phyloP scores from a whole-genome alignment of 225 moss, liverwort and hornwort species.

The Sphagnum tenellum region DNA sequence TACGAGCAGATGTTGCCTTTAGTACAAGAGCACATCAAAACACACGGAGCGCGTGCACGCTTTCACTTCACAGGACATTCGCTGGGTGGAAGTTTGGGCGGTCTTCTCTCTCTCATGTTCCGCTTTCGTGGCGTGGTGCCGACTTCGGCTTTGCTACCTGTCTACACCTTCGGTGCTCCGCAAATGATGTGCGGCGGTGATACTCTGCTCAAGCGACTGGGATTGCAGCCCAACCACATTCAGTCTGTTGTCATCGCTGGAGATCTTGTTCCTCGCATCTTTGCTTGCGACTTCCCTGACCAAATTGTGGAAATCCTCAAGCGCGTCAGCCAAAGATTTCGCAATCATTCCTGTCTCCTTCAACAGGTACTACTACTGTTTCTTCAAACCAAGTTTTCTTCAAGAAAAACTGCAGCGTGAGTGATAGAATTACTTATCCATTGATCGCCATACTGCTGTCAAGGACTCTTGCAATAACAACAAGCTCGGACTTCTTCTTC shows the following conservation, averaged over 20 bases:
- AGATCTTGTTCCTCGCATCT: constrained; percentile 43
- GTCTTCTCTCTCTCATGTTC: constrained; percentile 43
- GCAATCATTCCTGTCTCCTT: constrained; percentile 21
- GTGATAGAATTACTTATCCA: too few relatives aligned
- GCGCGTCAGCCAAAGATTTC: constrained; percentile 26
- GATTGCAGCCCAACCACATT: constrained; percentile 21
- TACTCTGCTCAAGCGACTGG: constrained; percentile 22
- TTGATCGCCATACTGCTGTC: too few relatives aligned
- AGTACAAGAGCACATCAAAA: constrained; percentile 38
- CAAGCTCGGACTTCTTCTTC: too few relatives aligned
- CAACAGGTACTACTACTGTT: constrained; percentile 18
- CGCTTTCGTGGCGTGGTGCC: constrained; percentile 35
- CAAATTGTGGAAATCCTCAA: constrained; percentile 31
- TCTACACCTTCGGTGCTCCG: constrained; percentile 51
- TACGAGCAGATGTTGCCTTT: constrained; percentile 39
- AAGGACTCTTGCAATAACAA: too few relatives aligned
- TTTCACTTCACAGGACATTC: constrained; percentile 79
- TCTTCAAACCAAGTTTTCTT: not conserved
- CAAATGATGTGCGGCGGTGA: constrained; percentile 33
- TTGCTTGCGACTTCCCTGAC: constrained; percentile 28
- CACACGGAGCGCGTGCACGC: constrained; percentile 35
- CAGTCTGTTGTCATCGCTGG: constrained; percentile 40
- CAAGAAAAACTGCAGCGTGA: too few relatives aligned
- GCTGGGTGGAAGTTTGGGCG: constrained; percentile 46
- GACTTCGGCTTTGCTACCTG: constrained; percentile 21